phyloP scores from a whole-genome alignment of 306 rosid species.

The Lablab purpureus region DNA sequence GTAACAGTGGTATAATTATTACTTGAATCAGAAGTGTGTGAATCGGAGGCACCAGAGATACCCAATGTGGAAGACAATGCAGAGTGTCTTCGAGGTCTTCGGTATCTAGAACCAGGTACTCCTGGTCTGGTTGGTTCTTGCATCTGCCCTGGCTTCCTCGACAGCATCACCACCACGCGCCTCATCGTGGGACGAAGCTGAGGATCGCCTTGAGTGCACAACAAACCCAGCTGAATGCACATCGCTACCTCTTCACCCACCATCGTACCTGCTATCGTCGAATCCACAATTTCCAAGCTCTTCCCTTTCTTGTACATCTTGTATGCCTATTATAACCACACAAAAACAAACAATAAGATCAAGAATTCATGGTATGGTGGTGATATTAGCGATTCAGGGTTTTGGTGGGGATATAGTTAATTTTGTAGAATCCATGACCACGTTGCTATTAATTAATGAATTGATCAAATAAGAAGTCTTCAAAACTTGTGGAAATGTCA shows the following conservation, averaged over 20 bases:
- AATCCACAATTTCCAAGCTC: slow-evolving; percentile 77
- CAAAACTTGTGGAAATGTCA: slow-evolving; percentile 25
- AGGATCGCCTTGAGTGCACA: slow-evolving; percentile 76
- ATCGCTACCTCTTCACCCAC: slow-evolving; percentile 66
- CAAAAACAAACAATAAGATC: no score
- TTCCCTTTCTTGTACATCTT: slow-evolving; percentile 83
- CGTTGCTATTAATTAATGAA: neutral
- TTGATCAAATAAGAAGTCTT: neutral
- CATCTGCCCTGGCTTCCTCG: slow-evolving; percentile 71
- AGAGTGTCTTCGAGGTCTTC: slow-evolving; percentile 58
- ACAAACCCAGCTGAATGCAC: slow-evolving; percentile 58
- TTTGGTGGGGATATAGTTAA: neutral
- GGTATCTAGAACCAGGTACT: slow-evolving; percentile 68
- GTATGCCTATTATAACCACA: slow-evolving; percentile 65
- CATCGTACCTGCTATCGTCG: slow-evolving; percentile 59
- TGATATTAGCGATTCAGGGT: neutral
- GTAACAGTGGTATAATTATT: slow-evolving; percentile 30
- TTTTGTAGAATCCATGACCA: slow-evolving; percentile 21
- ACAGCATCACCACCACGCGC: slow-evolving; percentile 77
- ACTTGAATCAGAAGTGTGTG: slow-evolving; percentile 58
- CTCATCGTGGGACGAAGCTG: slow-evolving; percentile 77
- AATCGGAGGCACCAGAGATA: slow-evolving; percentile 57
- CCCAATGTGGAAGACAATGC: slow-evolving; percentile 62
- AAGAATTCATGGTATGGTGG: no score
- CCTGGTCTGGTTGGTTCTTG: slow-evolving; percentile 87